Evolutionary conservation across 768 basidiomycete species (phyloP).

Genomic region (Xanthoconium stramineum): DNA sequence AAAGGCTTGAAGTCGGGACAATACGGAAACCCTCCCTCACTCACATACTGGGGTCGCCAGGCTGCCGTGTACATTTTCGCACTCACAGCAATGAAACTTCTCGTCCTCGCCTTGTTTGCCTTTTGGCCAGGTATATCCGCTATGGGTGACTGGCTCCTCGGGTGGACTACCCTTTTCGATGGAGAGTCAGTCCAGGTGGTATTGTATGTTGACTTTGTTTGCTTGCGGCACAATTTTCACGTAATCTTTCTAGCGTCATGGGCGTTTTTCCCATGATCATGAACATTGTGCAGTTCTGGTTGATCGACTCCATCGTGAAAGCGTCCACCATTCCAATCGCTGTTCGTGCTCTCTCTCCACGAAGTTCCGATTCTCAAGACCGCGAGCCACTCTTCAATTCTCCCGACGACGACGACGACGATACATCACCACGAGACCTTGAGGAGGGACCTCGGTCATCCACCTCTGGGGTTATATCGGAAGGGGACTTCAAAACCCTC

Average conservation of each 20-base stretch:
- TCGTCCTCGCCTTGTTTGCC: constrained; percentile 75
- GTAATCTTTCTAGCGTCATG: constrained; percentile 60
- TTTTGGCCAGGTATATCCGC: constrained; percentile 67
- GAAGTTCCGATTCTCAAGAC: constrained; percentile 40
- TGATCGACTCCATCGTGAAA: constrained; percentile 92
- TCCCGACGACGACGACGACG: constrained; percentile 55
- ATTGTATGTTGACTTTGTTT: constrained; percentile 52
- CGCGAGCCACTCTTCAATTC: constrained; percentile 62
- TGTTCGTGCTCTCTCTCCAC: constrained; percentile 39
- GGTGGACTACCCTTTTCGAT: constrained; percentile 64
- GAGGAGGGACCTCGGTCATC: constrained; percentile 42
- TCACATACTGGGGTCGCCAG: constrained; percentile 71
- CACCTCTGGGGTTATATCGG: constrained; percentile 34
- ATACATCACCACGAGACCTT: constrained; percentile 36
- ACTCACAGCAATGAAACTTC: constrained; percentile 84
- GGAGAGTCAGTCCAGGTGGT: constrained; percentile 72
- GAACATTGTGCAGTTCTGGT: constrained; percentile 92
- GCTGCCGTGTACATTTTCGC: constrained; percentile 79
- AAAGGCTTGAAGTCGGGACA: constrained; percentile 84
- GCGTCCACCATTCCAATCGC: constrained; percentile 44
- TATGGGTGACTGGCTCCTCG: constrained; percentile 83
- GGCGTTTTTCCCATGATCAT: constrained; percentile 86
- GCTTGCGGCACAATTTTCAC: constrained; percentile 8
- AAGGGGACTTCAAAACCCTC: constrained; percentile 23
- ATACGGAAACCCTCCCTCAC: constrained; percentile 82